Conservation (phyloP, 768 basidiomycete genomes). For the Symmetrospora coprosmae region DNA sequence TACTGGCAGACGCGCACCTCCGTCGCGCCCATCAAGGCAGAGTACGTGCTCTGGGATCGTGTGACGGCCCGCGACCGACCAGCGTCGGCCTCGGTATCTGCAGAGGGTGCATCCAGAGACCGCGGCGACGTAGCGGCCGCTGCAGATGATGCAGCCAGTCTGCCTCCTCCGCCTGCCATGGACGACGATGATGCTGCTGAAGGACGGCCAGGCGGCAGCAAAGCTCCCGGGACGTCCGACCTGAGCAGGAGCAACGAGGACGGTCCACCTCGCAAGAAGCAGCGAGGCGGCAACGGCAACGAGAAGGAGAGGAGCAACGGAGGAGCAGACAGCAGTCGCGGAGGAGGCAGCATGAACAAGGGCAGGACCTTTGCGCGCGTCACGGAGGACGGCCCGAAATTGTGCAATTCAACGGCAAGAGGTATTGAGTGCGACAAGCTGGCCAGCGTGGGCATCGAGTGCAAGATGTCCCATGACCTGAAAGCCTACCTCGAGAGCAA, state of each 20-base stretch:
- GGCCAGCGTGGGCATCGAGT: background rate
- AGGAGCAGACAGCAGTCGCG: background rate
- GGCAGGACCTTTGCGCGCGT: slow-evolving; percentile 4
- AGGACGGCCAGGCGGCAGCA: background rate
- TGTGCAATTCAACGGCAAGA: slow-evolving; percentile 1
- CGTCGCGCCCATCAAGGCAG: slow-evolving; percentile 12
- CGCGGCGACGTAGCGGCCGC: background rate
- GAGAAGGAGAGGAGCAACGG: background rate
- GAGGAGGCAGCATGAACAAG: slow-evolving; percentile 14
- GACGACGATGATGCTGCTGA: slow-evolving; percentile 21
- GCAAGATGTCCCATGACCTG: slow-evolving; percentile 21
- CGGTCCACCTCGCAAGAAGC: background rate
- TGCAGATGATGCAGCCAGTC: background rate
- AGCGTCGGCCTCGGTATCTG: background rate
- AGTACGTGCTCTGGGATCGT: slow-evolving; percentile 18
- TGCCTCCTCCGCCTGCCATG: background rate
- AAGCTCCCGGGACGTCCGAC: background rate
- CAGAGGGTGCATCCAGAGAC: background rate
- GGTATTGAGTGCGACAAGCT: background rate
- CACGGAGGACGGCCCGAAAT: background rate
- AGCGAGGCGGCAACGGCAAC: background rate
- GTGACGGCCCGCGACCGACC: background rate
- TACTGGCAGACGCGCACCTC: slow-evolving; percentile 1
- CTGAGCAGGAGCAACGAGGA: slow-evolving; percentile 8
- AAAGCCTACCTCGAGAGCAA: background rate